Evolutionary conservation across 768 basidiomycete genomes (phyloP).

Genomic region (Udeniomyces megalosporus): DNA sequence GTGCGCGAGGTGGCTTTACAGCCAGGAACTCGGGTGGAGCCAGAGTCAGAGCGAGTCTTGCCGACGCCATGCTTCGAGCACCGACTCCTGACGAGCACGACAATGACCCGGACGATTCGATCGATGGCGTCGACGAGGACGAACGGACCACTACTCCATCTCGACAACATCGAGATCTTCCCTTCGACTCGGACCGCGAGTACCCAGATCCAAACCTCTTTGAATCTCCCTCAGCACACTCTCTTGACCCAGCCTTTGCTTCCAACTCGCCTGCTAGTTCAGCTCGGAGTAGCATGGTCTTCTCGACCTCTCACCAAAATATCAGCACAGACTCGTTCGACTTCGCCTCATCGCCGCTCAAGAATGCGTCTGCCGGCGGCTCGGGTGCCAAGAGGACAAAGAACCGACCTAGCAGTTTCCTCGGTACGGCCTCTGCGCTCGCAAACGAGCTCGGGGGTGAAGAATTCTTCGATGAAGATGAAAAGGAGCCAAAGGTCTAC

Average conservation of each 20-base stretch:
- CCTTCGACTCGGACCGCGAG: not conserved
- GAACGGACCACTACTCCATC: not conserved
- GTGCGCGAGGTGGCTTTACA: slow-evolving; percentile 13
- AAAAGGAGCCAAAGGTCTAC: slow-evolving; percentile 20
- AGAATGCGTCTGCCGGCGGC: not conserved
- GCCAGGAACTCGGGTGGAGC: not conserved
- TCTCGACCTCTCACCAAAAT: not conserved
- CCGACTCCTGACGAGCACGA: not conserved
- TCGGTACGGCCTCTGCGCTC: not conserved
- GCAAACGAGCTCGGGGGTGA: slow-evolving; percentile 22
- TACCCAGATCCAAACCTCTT: not conserved
- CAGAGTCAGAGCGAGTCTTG: not conserved
- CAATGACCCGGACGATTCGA: not conserved
- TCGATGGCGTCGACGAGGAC: not conserved
- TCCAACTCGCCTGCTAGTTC: not conserved
- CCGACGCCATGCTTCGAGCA: not conserved
- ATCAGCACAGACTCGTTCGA: not conserved
- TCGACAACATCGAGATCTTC: not conserved
- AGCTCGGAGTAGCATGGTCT: not conserved
- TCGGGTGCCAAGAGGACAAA: slow-evolving; percentile 19
- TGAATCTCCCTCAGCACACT: not conserved
- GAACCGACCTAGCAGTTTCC: slow-evolving; percentile 12
- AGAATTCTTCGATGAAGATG: slow-evolving; percentile 22
- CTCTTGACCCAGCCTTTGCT: slow-evolving; percentile 1
- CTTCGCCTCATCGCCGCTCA: slow-evolving; percentile 6